phyloP scores from a whole-genome alignment of 1,284 basidiomycete genomes.

The Cryptococcus maquisensis region DNA sequence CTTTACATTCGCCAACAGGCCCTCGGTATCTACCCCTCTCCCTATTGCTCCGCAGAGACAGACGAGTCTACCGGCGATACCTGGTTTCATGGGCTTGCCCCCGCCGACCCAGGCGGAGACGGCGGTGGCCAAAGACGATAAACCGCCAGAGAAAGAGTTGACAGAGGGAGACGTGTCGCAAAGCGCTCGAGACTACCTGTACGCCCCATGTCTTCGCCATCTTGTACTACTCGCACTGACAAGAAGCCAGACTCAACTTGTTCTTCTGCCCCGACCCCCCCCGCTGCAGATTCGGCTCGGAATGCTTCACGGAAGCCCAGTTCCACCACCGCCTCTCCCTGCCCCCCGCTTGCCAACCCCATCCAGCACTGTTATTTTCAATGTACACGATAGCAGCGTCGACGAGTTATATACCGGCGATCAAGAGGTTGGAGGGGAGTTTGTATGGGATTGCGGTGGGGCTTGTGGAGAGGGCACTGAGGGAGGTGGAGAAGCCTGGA shows the following conservation, averaged over 20 bases:
- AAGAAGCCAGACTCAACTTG: slow-evolving; percentile 22
- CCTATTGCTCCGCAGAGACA: no score
- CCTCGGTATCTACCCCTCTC: no score
- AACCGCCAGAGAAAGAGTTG: neutral
- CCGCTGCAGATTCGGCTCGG: slow-evolving; percentile 15
- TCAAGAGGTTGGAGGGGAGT: slow-evolving; percentile 18
- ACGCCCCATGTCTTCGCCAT: neutral
- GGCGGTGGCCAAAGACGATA: no score
- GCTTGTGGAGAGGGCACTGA: slow-evolving; percentile 21
- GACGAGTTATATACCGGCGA: slow-evolving; percentile 26
- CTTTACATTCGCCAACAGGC: no score
- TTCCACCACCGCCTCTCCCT: slow-evolving; percentile 15
- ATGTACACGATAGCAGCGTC: slow-evolving; percentile 31
- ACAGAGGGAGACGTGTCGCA: slow-evolving; percentile 13
- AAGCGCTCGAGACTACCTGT: slow-evolving; percentile 28
- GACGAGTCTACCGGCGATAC: no score
- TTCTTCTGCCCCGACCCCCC: slow-evolving; percentile 25
- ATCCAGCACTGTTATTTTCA: slow-evolving; percentile 26
- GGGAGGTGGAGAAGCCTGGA: slow-evolving; percentile 2
- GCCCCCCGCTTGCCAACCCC: slow-evolving; percentile 9
- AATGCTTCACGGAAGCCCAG: slow-evolving; percentile 20
- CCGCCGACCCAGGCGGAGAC: neutral
- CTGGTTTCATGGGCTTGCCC: no score
- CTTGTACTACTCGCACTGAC: neutral
- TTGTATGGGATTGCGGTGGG: slow-evolving; percentile 17